Evolutionary conservation across 1,284 basidiomycete species (phyloP).

Genomic region (Trametes versicolor): DNA sequence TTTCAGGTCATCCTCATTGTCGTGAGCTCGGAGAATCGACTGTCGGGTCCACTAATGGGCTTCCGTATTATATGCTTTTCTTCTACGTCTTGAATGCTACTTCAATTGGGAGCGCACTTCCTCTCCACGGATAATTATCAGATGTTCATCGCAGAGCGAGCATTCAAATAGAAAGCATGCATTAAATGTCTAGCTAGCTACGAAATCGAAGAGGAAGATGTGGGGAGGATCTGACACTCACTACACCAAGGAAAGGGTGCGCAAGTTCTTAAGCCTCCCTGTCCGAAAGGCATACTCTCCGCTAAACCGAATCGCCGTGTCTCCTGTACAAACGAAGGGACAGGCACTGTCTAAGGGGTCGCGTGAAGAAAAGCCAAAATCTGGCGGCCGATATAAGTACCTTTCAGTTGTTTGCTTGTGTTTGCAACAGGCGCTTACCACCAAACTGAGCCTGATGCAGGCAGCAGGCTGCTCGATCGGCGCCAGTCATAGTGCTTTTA

Average conservation of each 20-base stretch:
- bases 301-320: constrained; percentile 80
- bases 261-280: constrained; percentile 71
- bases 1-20: too few species aligned
- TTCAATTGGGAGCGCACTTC: too few species aligned
- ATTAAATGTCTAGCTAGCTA: neutral
- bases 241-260: constrained; percentile 59
- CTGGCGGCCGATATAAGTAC: constrained; percentile 20
- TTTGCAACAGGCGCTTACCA: constrained; percentile 9
- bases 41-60: too few species aligned
- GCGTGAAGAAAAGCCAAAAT: constrained; percentile 52
- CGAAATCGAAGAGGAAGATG: constrained; percentile 43
- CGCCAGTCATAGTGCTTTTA: too few species aligned
- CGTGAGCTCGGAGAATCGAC: too few species aligned
- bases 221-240: constrained; percentile 82
- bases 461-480: neutral
- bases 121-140: too few species aligned
- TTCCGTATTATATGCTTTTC: too few species aligned
- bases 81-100: too few species aligned
- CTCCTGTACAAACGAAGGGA: constrained; percentile 55
- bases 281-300: constrained; percentile 57
- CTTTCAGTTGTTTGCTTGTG: constrained; percentile 17
- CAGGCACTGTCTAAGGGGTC: constrained; percentile 83
- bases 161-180: too few species aligned
- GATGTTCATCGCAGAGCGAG: too few species aligned
- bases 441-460: neutral